Base-by-base conservation (phyloP, 2,329 filamentous ascomycete species). In the Periconia sp. region DNA sequence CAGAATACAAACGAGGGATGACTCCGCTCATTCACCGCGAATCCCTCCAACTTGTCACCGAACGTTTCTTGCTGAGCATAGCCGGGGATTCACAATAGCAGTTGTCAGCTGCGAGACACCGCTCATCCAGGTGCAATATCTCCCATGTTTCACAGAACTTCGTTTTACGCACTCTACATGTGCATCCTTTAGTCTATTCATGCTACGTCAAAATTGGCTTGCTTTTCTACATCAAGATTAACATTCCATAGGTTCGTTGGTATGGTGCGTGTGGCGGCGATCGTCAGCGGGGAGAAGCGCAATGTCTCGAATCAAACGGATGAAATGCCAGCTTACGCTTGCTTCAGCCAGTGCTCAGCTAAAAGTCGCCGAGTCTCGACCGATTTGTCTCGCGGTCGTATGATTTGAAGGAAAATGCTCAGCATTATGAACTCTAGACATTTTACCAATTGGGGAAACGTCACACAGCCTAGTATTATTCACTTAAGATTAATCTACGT, bases 361-460 rank as follows among this genome's bases (percentile, higher is more conserved):
- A n/a, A n/a, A n/a, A n/a, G n/a, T 37, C 33, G 33, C 33, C 13
- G 33, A 37, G 33, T 37, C 33, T 6, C 33, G 33, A 13, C 5
- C 6, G 5, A 37, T n/a, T 3, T 3, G 33, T 37, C 33, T 14
- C 33, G 5, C 13, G 6, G 3, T 14, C 3, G 11, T n/a, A n/a
- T n/a, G 33, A 43, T n/a, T 19, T 47, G 17, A 23, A n/a, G 18
- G 17, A 47, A 47, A 11, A 11, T 6, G 7, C 14, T 6, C 15
- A 53, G 64, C 55, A 79, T 73, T 78, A 84, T 81, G n/a, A 82
- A 55, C 13, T 79, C 78, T 40, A 81, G 61, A 31, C 71, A 72
- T 1, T 81, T 73, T 20, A 71, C 71, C 31, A 79, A 69, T 49
- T 66, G 72, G 1, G 80, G 77, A 57, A 77, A 83, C 0, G 72